Evolutionary conservation across 2,329 filamentous ascomycete species (phyloP).

Genomic region (Alternaria sp.): DNA sequence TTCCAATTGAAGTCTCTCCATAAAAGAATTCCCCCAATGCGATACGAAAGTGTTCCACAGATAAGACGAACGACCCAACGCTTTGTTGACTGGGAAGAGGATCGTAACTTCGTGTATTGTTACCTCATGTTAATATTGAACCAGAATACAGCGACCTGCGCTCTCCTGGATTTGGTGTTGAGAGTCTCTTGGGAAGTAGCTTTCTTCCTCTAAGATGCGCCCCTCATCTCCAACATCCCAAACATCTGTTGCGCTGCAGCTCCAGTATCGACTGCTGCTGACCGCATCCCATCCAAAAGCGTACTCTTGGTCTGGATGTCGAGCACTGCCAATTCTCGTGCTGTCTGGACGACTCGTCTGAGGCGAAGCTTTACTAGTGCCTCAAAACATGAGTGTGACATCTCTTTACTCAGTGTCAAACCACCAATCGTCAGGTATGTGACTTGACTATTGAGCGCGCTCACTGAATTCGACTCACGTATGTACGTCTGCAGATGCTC

Average conservation of each 20-base stretch:
- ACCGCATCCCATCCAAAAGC: neutral
- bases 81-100: too few relatives aligned
- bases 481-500: neutral
- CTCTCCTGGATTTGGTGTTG: neutral
- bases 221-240: neutral
- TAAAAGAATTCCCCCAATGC: too few relatives aligned
- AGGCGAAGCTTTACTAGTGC: neutral
- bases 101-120: too few relatives aligned
- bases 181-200: neutral
- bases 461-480: neutral
- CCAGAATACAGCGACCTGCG: too few relatives aligned
- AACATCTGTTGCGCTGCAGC: conserved; percentile 4
- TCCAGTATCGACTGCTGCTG: neutral
- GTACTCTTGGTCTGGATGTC: neutral
- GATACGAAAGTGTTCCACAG: too few relatives aligned
- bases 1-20: too few relatives aligned
- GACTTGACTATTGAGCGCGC: neutral
- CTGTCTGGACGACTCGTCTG: neutral
- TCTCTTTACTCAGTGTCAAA: neutral
- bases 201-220: neutral
- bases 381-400: conserved; percentile 1
- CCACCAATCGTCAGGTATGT: neutral
- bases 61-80: too few relatives aligned
- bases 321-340: neutral
- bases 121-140: too few relatives aligned